phyloP scores from a whole-genome alignment of 495 filamentous ascomycete genomes.

The Tuber aestivum region DNA sequence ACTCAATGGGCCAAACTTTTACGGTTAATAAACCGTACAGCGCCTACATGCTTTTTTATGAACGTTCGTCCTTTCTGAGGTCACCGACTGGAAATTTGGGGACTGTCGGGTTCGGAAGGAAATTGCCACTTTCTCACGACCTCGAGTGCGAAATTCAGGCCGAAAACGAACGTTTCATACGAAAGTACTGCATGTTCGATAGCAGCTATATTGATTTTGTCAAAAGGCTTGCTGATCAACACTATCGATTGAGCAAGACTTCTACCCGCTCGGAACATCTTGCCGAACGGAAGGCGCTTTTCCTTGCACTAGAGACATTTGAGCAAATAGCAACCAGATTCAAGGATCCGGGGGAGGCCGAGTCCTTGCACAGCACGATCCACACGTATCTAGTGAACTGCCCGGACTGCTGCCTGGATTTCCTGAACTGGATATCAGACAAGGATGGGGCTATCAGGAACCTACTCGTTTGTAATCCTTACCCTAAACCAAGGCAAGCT shows the following conservation, averaged over 20 bases:
- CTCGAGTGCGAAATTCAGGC: conserved; percentile 58
- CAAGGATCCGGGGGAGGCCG: conserved; percentile 63
- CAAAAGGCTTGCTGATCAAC: conserved; percentile 51
- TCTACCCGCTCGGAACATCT: conserved; percentile 50
- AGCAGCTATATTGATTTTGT: conserved; percentile 65
- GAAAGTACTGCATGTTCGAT: conserved; percentile 76
- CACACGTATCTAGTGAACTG: conserved; percentile 53
- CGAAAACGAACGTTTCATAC: conserved; percentile 67
- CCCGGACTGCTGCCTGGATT: conserved; percentile 52
- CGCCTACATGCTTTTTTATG: conserved; percentile 98
- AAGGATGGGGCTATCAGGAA: conserved; percentile 57
- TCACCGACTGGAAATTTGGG: conserved; percentile 45
- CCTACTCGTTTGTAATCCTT: conserved; percentile 60
- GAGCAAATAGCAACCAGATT: conserved; percentile 71
- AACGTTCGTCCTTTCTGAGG: conserved; percentile 64
- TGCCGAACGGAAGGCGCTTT: conserved; percentile 57
- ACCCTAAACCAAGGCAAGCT: conserved; percentile 56
- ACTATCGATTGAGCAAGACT: conserved; percentile 46
- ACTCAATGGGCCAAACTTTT: conserved; percentile 45
- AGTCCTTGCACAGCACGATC: conserved; percentile 53
- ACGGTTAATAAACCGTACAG: conserved; percentile 63
- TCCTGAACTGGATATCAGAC: conserved; percentile 59
- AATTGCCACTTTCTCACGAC: conserved; percentile 52
- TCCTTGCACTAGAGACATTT: conserved; percentile 65
- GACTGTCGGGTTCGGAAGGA: conserved; percentile 49